Percentiles rank a stretch among this genome's conserved stretches.
These are phyloP conservation scores for Mortierella polycephala DNA, from an alignment of 371 early-diverging fungal species.

Conservation along the genomic window DNA sequence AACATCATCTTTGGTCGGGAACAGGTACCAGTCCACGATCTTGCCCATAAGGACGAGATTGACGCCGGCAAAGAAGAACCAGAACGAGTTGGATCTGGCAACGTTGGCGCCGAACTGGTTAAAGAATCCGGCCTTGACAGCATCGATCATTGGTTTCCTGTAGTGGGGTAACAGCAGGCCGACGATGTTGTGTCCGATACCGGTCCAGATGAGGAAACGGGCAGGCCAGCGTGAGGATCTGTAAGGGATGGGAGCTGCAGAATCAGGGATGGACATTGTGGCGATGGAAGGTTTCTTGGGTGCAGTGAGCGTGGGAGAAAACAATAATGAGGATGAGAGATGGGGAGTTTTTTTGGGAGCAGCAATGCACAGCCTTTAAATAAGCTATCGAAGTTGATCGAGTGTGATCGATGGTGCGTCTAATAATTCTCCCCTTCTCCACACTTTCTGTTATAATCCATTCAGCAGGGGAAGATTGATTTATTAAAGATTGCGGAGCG, in stretches of 20 bases:
- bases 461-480: no score
- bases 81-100: slow-evolving; percentile 21
- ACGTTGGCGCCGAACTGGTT: slow-evolving; percentile 1
- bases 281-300: background rate
- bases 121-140: slow-evolving; percentile 29
- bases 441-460: no score
- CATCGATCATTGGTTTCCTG: slow-evolving; percentile 9
- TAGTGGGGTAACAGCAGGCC: background rate
- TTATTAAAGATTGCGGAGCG: no score
- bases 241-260: slow-evolving; percentile 16
- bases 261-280: background rate
- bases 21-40: slow-evolving; percentile 28
- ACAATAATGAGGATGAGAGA: no score
- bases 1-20: slow-evolving; percentile 9
- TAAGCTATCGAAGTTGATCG: no score
- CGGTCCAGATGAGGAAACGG: slow-evolving; percentile 23
- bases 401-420: no score
- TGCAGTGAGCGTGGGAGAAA: background rate
- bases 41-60: slow-evolving; percentile 21
- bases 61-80: slow-evolving; percentile 29
- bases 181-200: slow-evolving; percentile 18
- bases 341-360: no score
- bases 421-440: no score
- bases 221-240: slow-evolving; percentile 46
- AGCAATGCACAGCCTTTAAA: no score